Conservation (phyloP, 164 flowering plant genomes). For the Tinospora cordifolia region DNA sequence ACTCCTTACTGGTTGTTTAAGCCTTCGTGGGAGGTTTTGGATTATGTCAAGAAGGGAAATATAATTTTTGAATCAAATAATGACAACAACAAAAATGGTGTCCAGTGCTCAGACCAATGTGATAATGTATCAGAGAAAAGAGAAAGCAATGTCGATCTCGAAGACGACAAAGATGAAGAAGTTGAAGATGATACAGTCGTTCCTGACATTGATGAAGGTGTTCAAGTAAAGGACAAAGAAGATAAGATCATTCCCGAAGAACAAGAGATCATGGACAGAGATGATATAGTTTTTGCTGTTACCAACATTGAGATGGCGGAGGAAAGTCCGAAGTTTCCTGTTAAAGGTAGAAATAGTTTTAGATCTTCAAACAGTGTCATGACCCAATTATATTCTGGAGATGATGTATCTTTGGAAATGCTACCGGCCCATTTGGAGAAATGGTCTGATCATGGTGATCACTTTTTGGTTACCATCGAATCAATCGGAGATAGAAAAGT, state of each 20-base stretch:
- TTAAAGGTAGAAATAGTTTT: conserved; percentile 21
- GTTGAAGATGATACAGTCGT: conserved; percentile 13
- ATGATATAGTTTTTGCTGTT: conserved; percentile 5
- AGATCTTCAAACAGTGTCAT: conserved; percentile 6
- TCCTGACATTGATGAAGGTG: too few species aligned
- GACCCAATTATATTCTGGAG: conserved; percentile 16
- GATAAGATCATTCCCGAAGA: too few species aligned
- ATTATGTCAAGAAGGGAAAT: conserved; percentile 37
- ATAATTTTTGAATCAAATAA: conserved; percentile 28
- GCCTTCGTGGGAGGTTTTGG: conserved; percentile 54
- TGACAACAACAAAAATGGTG: not conserved
- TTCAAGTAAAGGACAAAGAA: too few species aligned
- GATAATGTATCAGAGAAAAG: not conserved
- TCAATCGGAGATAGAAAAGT: conserved; percentile 21
- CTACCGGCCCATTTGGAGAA: conserved; percentile 28
- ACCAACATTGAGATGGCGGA: conserved; percentile 4
- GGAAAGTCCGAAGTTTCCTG: conserved; percentile 8
- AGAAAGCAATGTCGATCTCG: not conserved
- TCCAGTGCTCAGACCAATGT: not conserved
- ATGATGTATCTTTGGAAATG: conserved; percentile 7
- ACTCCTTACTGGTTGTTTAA: conserved; percentile 41
- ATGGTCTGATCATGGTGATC: conserved; percentile 35
- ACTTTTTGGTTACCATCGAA: conserved; percentile 46
- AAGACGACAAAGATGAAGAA: conserved; percentile 16
- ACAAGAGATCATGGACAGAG: not conserved